A percentile compares a stretch with the other conserved stretches of the same genome.
These are phyloP conservation scores for Stellera chamaejasme DNA, from an alignment of 345 rosid genomes.

Conservation along the genomic window DNA sequence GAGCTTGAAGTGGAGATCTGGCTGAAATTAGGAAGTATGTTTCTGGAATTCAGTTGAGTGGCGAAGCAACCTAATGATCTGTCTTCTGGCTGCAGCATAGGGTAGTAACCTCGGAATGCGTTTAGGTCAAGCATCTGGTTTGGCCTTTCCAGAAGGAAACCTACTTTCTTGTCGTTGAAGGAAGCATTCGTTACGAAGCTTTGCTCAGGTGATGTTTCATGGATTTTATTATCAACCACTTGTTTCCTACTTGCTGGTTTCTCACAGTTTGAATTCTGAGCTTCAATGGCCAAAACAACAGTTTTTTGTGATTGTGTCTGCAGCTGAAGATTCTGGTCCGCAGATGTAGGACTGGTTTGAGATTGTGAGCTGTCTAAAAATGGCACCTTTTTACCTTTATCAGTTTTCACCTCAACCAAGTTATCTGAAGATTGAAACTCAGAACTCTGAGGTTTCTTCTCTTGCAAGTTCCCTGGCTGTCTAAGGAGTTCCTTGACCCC, in stretches of 20 bases:
- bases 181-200: conserved; percentile 17
- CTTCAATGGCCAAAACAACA: conserved; percentile 34
- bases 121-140: conserved; percentile 21
- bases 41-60: conserved; percentile 14
- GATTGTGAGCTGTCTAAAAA: conserved; percentile 12
- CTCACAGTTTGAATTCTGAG: conserved; percentile 21
- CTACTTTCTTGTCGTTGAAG: conserved; percentile 16
- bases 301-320: conserved; percentile 19
- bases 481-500: conserved; percentile 9
- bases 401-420: conserved; percentile 9
- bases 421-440: conserved; percentile 9
- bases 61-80: conserved; percentile 14
- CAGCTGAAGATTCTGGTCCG: conserved; percentile 14
- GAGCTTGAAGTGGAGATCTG: conserved; percentile 13
- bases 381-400: conserved; percentile 13
- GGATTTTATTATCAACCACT: conserved; percentile 14
- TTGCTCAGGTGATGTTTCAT: conserved; percentile 16
- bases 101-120: conserved; percentile 24
- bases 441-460: conserved; percentile 11
- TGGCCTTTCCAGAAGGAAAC: conserved; percentile 14
- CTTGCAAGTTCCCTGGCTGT: conserved; percentile 11
- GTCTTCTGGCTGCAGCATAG: conserved; percentile 24
- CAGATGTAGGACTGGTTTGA: conserved; percentile 11
- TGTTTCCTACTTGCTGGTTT: conserved; percentile 20
- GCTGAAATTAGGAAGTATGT: conserved; percentile 8